Percentiles rank a stretch among this genome's conserved stretches.
phyloP scores from a whole-genome alignment of 2,329 filamentous ascomycete species.

The Fusarium coffeatum region DNA sequence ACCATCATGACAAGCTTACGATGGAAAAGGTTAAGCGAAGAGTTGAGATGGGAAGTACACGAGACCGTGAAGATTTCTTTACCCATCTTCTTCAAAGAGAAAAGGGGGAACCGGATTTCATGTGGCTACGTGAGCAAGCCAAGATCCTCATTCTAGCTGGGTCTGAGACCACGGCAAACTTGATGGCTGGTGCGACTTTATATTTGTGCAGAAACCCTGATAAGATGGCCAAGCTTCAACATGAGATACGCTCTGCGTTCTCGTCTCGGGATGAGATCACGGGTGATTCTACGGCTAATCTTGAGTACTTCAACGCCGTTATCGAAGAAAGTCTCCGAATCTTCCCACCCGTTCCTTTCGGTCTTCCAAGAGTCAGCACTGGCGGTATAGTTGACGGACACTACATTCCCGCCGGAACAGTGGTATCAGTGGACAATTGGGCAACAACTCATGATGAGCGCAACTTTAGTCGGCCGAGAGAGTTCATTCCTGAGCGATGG shows the following conservation, averaged over 20 bases:
- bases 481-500: constrained; percentile 21
- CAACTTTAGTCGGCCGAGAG: not conserved
- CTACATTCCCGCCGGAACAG: constrained; percentile 18
- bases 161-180: constrained; percentile 24
- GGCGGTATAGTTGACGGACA: constrained; percentile 20
- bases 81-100: constrained; percentile 11
- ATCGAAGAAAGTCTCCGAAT: constrained; percentile 31
- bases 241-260: constrained; percentile 16
- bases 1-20: not conserved
- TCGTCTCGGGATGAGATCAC: constrained; percentile 8
- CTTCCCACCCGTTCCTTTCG: constrained; percentile 12
- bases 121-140: constrained; percentile 28
- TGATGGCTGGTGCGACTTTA: not conserved
- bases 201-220: constrained; percentile 11
- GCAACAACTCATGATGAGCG: constrained; percentile 2
- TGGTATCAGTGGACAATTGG: constrained; percentile 17
- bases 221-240: constrained; percentile 1
- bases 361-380: constrained; percentile 9
- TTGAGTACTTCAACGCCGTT: constrained; percentile 18
- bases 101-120: not conserved
- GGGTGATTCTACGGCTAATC: constrained; percentile 5
- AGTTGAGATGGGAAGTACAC: not conserved
- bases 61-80: constrained; percentile 26
- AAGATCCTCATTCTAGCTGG: constrained; percentile 26
- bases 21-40: constrained; percentile 11